Conservation (phyloP, 352 stramenopile species). For the Pythium grandisporangium region DNA sequence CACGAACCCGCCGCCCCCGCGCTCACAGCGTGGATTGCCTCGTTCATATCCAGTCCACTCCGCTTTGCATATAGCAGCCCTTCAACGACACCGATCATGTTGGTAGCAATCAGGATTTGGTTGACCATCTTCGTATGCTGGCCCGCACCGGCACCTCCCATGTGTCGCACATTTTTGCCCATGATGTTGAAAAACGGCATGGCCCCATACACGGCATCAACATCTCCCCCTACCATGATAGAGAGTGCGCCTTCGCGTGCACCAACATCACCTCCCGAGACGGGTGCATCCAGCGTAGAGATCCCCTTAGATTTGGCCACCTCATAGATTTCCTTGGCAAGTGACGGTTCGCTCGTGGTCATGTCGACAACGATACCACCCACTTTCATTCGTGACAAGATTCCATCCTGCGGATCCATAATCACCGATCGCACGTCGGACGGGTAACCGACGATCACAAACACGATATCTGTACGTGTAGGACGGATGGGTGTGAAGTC, state of each 20-base stretch:
- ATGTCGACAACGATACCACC: constrained; percentile 87
- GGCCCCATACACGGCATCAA: constrained; percentile 65
- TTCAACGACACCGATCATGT: constrained; percentile 87
- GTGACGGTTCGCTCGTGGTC: constrained; percentile 81
- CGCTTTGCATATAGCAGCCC: constrained; percentile 84
- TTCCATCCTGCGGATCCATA: constrained; percentile 46
- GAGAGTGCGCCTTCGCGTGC: constrained; percentile 78
- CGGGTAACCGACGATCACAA: constrained; percentile 85
- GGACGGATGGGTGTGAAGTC: too few species aligned
- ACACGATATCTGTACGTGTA: constrained; percentile 69
- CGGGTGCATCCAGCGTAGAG: constrained; percentile 69
- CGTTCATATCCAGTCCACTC: constrained; percentile 79
- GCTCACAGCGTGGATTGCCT: constrained; percentile 81
- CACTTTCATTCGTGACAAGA: constrained; percentile 62
- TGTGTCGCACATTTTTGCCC: constrained; percentile 86
- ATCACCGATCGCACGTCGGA: constrained; percentile 76
- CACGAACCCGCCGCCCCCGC: constrained; percentile 81
- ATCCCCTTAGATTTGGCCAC: constrained; percentile 59
- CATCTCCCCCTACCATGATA: constrained; percentile 88
- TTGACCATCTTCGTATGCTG: constrained; percentile 92
- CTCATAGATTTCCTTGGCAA: constrained; percentile 86
- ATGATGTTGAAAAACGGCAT: constrained; percentile 86
- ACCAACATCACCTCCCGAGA: constrained; percentile 85
- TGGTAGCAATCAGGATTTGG: constrained; percentile 84
- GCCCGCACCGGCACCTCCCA: constrained; percentile 71